Conservation (phyloP, 164 flowering plant genomes). For the Tinospora cordifolia region DNA sequence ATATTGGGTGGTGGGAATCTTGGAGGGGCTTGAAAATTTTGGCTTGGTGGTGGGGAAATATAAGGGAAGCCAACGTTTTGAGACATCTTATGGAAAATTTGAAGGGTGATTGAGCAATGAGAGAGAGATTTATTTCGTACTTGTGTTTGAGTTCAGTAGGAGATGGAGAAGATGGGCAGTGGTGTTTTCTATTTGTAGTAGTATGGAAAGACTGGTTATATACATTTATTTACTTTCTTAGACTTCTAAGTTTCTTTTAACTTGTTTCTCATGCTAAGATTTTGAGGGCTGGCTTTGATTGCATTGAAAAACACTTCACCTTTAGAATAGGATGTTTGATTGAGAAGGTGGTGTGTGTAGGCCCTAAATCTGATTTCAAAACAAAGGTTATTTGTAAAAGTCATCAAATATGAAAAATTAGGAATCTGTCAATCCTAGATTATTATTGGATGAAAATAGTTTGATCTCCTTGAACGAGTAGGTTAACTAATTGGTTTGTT, state of each 20-base stretch:
- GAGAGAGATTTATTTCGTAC: background rate
- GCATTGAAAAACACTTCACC: slow-evolving; percentile 24
- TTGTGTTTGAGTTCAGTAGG: background rate
- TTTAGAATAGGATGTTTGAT: slow-evolving; percentile 10
- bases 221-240: background rate
- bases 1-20: too few species aligned
- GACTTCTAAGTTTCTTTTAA: slow-evolving; percentile 30
- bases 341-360: background rate
- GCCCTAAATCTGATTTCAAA: background rate
- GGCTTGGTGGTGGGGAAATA: slow-evolving; percentile 23
- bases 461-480: too few species aligned
- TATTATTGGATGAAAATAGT: too few species aligned
- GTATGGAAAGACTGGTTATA: background rate
- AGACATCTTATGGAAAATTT: slow-evolving; percentile 1
- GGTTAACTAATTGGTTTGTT: too few species aligned
- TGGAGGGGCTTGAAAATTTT: background rate
- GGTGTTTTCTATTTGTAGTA: slow-evolving; percentile 16
- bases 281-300: slow-evolving; percentile 23
- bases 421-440: too few species aligned
- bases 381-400: too few species aligned
- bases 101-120: slow-evolving; percentile 1
- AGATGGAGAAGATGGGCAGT: slow-evolving; percentile 11
- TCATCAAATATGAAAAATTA: too few species aligned
- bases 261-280: slow-evolving; percentile 25
- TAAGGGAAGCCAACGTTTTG: slow-evolving; percentile 23